Percentiles rank a stretch among this genome's conserved stretches.
Evolutionary conservation across 768 basidiomycete genomes (phyloP).

Genomic region (Leccinum truebloodii): DNA sequence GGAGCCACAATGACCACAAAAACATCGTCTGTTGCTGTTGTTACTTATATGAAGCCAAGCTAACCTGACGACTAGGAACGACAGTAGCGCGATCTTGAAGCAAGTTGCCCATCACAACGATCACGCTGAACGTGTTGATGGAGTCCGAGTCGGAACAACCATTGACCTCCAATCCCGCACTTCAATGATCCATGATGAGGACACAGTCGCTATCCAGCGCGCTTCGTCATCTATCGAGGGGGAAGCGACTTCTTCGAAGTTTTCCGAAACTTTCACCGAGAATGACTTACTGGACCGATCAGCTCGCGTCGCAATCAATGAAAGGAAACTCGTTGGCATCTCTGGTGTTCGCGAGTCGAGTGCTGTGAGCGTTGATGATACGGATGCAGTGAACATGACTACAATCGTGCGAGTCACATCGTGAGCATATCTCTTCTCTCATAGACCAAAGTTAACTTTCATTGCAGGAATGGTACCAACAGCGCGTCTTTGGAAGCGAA

Average conservation of each 20-base stretch:
- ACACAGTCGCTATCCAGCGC: neutral
- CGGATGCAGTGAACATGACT: neutral
- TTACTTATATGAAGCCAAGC: neutral
- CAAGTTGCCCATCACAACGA: too few species aligned
- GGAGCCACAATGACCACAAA: neutral
- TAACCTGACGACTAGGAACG: conserved; percentile 3
- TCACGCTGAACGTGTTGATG: neutral
- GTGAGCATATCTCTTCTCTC: neutral
- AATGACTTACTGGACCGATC: neutral
- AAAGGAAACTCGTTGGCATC: neutral
- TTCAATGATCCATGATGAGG: neutral
- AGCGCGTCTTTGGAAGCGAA: neutral
- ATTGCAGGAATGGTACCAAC: neutral
- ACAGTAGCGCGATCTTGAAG: neutral
- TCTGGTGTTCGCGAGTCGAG: neutral
- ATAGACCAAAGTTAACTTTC: neutral
- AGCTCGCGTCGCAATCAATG: neutral
- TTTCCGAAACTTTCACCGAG: neutral
- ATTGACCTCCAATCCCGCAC: neutral
- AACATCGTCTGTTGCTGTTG: conserved; percentile 6
- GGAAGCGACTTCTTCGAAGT: neutral
- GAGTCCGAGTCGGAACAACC: neutral
- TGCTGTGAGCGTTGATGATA: neutral
- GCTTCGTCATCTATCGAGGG: neutral
- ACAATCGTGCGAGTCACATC: neutral